Base-by-base conservation (phyloP, 192 early-diverging fungal genomes). In the Coemansia umbellata region DNA sequence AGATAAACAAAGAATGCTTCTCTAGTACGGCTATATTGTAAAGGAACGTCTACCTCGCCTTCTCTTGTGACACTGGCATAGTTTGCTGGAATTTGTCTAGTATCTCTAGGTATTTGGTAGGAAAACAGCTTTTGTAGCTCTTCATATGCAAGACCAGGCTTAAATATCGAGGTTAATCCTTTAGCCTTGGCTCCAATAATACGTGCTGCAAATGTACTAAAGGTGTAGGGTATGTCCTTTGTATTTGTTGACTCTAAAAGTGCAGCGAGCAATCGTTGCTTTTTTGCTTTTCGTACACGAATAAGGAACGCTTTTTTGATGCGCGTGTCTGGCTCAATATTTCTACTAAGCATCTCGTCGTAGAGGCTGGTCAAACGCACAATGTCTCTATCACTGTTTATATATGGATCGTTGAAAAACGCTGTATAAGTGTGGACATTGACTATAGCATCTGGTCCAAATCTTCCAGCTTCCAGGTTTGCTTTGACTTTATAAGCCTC, bases 1-100 rank as follows among this genome's bases (percentile, higher is more conserved):
- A 69, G 53, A 31, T 69, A 76, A 8, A 65, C 36, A 32, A 76
- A 69, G 42, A 62, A 76, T 3, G 66, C 66, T 10, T 76, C 55
- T 5, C 73, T 28, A 1, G 73, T 69, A 2, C 49, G 41, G 11
- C 56, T 57, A 15, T 55, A 26, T n/a, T 57, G 37, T 3, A 58
- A 21, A 15, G 66, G 73, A 3, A 76, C 43, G n/a, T 23, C 28
- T 14, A 58, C 53, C 6, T 65, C 32, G 21, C 27, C 32, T 5
- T 28, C 5, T 0, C 30, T 36, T 1, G 33, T 23, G 19, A 33
- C 37, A 15, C 42, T 28, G 8, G 19, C 21, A 2, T 48, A 32
- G 10, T 9, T 24, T 3, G 36, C 15, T 10, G 70, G 71, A 9
- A 75, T 53, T 13, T 31, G 44, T 3, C 57, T 57, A 10, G 45